These are phyloP conservation scores for Epicoccum nigrum DNA, from an alignment of 2,329 filamentous ascomycete species.

Conservation along the genomic window DNA sequence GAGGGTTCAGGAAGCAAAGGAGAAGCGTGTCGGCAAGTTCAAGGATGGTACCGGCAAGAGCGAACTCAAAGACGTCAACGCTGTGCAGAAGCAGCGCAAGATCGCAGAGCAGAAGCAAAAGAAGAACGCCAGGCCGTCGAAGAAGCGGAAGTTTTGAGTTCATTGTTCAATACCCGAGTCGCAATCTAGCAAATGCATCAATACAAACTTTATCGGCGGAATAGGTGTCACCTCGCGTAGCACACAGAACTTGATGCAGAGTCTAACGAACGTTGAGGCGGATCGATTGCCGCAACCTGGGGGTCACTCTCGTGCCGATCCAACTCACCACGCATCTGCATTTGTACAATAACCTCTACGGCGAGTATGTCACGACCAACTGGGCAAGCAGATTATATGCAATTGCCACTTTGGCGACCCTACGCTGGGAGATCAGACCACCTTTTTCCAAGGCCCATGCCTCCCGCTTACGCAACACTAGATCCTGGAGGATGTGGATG, in stretches of 20 bases:
- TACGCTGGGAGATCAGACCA: slow-evolving; percentile 9
- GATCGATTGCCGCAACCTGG: background rate
- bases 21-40: slow-evolving; percentile 79
- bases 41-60: slow-evolving; percentile 73
- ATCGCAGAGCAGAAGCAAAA: slow-evolving; percentile 76
- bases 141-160: slow-evolving; percentile 59
- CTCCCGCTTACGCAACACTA: slow-evolving; percentile 1
- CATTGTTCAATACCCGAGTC: slow-evolving; percentile 20
- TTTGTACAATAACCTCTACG: slow-evolving; percentile 1
- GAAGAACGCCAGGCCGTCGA: slow-evolving; percentile 86
- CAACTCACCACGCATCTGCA: slow-evolving; percentile 1
- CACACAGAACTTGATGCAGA: slow-evolving; percentile 1
- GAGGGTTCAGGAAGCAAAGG: slow-evolving; percentile 83
- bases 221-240: slow-evolving; percentile 1
- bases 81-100: slow-evolving; percentile 83
- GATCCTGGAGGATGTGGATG: slow-evolving; percentile 14
- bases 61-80: slow-evolving; percentile 81
- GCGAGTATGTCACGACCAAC: slow-evolving; percentile 7
- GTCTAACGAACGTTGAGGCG: slow-evolving; percentile 17
- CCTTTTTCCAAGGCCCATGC: slow-evolving; percentile 3
- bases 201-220: slow-evolving; percentile 10
- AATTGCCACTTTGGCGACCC: background rate
- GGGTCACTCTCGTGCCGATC: slow-evolving; percentile 4
- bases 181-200: slow-evolving; percentile 17
- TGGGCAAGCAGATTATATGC: slow-evolving; percentile 5